These are phyloP conservation scores for Colletotrichum sp. DNA, from an alignment of 2,329 filamentous ascomycete species.

Conservation along the genomic window DNA sequence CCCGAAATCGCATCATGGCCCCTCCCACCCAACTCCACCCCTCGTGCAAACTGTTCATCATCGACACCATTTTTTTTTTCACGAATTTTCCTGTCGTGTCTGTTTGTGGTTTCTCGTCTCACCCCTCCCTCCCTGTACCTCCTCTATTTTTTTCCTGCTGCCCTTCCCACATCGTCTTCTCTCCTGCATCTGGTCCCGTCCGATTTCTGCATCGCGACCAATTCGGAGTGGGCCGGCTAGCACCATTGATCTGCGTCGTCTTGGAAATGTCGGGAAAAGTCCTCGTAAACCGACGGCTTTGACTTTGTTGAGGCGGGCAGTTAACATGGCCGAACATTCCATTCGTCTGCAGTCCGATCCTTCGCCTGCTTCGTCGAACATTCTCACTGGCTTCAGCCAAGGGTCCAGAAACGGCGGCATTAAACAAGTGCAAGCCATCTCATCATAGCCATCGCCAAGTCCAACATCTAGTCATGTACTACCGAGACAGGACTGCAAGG, in stretches of 20 bases:
- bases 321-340: neutral
- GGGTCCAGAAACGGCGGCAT: neutral
- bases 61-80: neutral
- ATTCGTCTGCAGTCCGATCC: neutral
- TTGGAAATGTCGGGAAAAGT: neutral
- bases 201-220: slow-evolving; percentile 1
- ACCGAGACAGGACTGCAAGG: neutral
- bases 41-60: slow-evolving; percentile 4
- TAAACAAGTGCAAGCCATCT: neutral
- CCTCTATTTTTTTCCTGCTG: neutral
- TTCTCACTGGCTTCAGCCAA: neutral
- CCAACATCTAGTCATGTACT: neutral
- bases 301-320: neutral
- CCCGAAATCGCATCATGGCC: slow-evolving; percentile 24
- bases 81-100: neutral
- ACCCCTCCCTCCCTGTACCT: neutral
- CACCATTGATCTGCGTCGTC: slow-evolving; percentile 8
- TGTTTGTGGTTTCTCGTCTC: neutral
- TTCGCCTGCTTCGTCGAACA: neutral
- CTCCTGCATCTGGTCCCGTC: neutral
- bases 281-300: slow-evolving; percentile 16
- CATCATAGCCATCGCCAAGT: neutral
- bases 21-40: neutral
- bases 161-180: neutral
- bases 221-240: slow-evolving; percentile 6